Conservation (phyloP, 139 green algal genomes). For the Ettlia oleoabundans region DNA sequence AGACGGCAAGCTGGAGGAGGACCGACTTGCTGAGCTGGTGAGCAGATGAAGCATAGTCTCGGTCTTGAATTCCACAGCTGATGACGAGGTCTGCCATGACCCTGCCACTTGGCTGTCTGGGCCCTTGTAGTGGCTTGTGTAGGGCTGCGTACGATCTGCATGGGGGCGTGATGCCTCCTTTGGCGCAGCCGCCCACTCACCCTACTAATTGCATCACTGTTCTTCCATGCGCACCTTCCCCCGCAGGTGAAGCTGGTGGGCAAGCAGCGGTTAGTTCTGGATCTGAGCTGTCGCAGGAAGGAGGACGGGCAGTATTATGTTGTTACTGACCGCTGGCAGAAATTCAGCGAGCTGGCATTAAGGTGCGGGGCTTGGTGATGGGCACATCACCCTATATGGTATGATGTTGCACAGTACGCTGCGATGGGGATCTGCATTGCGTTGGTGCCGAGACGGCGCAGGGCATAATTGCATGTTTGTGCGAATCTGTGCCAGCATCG, state of each 20-base stretch:
- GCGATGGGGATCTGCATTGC: no score
- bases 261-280: conserved; percentile 91
- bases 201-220: no score
- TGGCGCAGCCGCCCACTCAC: not conserved
- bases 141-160: no score
- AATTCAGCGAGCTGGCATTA: conserved; percentile 69
- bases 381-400: not conserved
- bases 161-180: no score
- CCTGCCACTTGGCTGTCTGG: no score
- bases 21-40: conserved; percentile 81
- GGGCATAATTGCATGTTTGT: not conserved
- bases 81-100: not conserved
- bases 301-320: conserved; percentile 72
- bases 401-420: no score
- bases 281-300: conserved; percentile 92
- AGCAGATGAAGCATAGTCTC: no score
- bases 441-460: not conserved
- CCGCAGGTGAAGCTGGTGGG: conserved; percentile 83
- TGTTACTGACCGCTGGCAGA: conserved; percentile 82
- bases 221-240: not conserved
- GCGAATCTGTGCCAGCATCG: not conserved
- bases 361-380: conserved; percentile 1
- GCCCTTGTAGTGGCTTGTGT: no score
- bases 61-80: no score
- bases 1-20: conserved; percentile 86